A percentile compares a stretch with the other conserved stretches of the same genome.
Conservation (phyloP, 495 filamentous ascomycete species). For the Symbiotaphrina buchneri region DNA sequence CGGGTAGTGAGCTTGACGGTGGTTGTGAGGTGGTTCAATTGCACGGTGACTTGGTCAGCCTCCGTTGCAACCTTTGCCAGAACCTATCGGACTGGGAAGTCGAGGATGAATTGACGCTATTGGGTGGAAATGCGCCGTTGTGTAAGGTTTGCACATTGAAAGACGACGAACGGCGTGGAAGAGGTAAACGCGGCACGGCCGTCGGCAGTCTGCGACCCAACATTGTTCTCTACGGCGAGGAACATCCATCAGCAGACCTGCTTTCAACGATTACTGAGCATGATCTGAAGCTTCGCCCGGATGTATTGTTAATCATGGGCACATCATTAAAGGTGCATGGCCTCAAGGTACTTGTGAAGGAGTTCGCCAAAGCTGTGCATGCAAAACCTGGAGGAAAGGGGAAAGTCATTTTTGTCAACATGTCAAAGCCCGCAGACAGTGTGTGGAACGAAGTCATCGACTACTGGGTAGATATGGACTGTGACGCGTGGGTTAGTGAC, state of each 20-base stretch:
- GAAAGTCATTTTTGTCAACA: constrained; percentile 46
- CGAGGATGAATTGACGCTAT: constrained; percentile 16
- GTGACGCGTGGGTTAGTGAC: constrained; percentile 43
- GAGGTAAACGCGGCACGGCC: constrained; percentile 36
- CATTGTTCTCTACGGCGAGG: constrained; percentile 49
- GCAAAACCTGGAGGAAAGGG: constrained; percentile 22
- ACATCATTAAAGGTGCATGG: constrained; percentile 49
- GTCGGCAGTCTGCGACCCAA: constrained; percentile 42
- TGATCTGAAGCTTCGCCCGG: constrained; percentile 29
- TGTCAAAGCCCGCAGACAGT: constrained; percentile 42
- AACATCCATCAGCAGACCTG: constrained; percentile 39
- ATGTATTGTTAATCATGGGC: constrained; percentile 41
- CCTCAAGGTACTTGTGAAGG: constrained; percentile 38
- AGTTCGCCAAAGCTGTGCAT: constrained; percentile 49
- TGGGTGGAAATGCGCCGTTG: constrained; percentile 31
- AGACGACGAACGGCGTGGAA: constrained; percentile 29
- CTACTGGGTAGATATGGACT: constrained; percentile 49
- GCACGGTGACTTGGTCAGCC: constrained; percentile 34
- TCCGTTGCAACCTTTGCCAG: constrained; percentile 40
- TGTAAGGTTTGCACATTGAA: constrained; percentile 34
- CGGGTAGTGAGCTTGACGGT: constrained; percentile 13
- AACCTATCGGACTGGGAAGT: constrained; percentile 35
- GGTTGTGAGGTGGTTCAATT: constrained; percentile 39
- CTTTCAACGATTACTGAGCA: constrained; percentile 37
- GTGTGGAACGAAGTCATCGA: constrained; percentile 45